Evolutionary conservation across 176 grass and related monocot species (phyloP).

Genomic region (Carex kokanica): DNA sequence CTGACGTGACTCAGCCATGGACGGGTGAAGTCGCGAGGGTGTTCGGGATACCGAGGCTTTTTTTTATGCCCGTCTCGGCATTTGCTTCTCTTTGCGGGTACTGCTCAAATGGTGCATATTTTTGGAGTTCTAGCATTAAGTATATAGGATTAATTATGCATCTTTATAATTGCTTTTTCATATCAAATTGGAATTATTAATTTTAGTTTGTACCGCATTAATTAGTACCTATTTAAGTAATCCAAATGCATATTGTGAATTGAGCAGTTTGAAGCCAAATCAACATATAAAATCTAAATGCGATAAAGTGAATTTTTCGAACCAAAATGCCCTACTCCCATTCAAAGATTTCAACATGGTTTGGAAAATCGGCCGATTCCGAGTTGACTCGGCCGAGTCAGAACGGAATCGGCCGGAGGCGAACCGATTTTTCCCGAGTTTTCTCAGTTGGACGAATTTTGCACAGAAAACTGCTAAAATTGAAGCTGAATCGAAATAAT

Average conservation of each 20-base stretch:
- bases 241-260: background rate
- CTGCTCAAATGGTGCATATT: background rate
- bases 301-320: background rate
- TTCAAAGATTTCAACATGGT: background rate
- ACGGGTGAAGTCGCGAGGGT: conserved; percentile 16
- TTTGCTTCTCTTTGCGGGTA: conserved; percentile 26
- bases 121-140: background rate
- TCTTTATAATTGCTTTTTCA: background rate
- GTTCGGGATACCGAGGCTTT: conserved; percentile 28
- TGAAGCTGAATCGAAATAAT: no score
- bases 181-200: background rate
- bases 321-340: background rate
- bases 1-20: conserved; percentile 22
- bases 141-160: background rate
- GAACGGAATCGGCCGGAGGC: no score
- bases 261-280: background rate
- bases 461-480: no score
- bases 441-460: no score
- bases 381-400: no score
- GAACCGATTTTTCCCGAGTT: no score
- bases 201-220: background rate
- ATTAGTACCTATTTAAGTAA: background rate
- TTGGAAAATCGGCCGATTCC: no score
- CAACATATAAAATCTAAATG: background rate
- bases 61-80: background rate